Percentiles rank a stretch among this genome's conserved stretches.
phyloP scores from a whole-genome alignment of 495 filamentous ascomycete genomes.

The Bacidia rubella region DNA sequence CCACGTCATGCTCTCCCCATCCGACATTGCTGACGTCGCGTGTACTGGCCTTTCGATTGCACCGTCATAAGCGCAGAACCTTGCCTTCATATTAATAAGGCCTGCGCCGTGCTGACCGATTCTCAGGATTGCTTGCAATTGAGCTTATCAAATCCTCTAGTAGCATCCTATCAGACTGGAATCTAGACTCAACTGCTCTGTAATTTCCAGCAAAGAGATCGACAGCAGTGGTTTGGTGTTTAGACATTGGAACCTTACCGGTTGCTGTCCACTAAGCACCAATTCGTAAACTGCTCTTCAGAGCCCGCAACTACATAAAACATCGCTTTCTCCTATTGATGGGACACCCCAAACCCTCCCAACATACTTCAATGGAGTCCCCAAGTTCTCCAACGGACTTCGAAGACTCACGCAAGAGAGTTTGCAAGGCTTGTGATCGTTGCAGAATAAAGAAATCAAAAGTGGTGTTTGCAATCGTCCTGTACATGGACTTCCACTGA shows the following conservation, averaged over 20 bases:
- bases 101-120: constrained; percentile 7
- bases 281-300: no score
- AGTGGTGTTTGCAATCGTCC: constrained; percentile 19
- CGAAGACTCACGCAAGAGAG: constrained; percentile 35
- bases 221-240: not conserved
- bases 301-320: no score
- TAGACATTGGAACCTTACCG: not conserved
- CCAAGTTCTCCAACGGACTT: not conserved
- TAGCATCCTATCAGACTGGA: not conserved
- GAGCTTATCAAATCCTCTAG: not conserved
- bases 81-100: constrained; percentile 3
- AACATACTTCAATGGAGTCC: not conserved
- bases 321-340: not conserved
- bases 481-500: constrained; percentile 16
- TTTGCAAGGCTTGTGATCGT: constrained; percentile 51
- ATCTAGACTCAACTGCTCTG: not conserved
- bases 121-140: not conserved
- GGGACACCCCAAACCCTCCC: not conserved
- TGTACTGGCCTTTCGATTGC: not conserved
- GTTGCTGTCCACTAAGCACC: no score
- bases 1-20: not conserved
- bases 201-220: not conserved
- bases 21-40: constrained; percentile 3
- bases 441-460: constrained; percentile 54
- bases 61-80: not conserved